These are phyloP conservation scores for Parafenestella ontariensis DNA, from an alignment of 2,329 filamentous ascomycete genomes.

Conservation along the genomic window DNA sequence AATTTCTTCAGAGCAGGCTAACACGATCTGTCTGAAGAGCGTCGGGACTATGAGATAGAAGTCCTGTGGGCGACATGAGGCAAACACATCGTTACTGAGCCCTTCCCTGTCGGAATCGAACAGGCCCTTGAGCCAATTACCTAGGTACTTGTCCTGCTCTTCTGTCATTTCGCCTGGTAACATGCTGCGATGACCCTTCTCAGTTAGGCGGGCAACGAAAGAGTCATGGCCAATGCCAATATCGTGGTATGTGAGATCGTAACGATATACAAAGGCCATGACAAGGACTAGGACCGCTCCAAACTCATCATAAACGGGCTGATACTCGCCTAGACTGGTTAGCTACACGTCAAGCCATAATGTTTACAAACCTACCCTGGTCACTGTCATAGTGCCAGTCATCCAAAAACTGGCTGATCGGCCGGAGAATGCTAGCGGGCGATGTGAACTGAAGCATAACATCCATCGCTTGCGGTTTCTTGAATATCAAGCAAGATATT, in stretches of 20 bases:
- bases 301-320: constrained; percentile 87
- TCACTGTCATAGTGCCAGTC: constrained; percentile 84
- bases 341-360: constrained; percentile 6
- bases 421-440: constrained; percentile 71
- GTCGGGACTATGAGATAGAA: constrained; percentile 82
- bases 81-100: constrained; percentile 80
- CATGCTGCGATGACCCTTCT: constrained; percentile 64
- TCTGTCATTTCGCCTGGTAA: constrained; percentile 67
- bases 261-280: constrained; percentile 77
- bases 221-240: constrained; percentile 70
- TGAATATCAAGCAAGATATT: constrained; percentile 75
- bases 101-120: constrained; percentile 73
- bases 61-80: constrained; percentile 80
- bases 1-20: constrained; percentile 70
- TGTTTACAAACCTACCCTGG: constrained; percentile 57
- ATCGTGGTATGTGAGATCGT: constrained; percentile 69
- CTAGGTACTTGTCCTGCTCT: constrained; percentile 70
- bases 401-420: constrained; percentile 77
- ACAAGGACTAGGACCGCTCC: constrained; percentile 77
- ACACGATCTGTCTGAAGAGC: constrained; percentile 76
- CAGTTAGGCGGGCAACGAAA: constrained; percentile 72
- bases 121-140: constrained; percentile 78
- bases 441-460: constrained; percentile 79
- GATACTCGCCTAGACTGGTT: constrained; percentile 68
- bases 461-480: constrained; percentile 74